Conservation (phyloP, 2,329 filamentous ascomycete species). For the Pyrenophora graminea region DNA sequence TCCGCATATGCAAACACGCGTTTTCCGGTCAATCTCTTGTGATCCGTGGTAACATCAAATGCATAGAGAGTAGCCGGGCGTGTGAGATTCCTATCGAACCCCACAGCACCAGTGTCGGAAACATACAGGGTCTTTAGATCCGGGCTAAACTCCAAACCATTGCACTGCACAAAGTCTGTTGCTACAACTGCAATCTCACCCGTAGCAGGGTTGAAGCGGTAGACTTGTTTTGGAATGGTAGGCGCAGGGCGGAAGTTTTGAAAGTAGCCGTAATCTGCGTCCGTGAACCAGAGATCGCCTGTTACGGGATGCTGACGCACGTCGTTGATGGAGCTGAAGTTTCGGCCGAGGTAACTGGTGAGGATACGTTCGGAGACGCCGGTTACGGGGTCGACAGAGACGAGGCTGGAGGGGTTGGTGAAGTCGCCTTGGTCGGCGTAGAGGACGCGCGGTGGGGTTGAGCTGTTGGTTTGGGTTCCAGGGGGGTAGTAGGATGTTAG, state of each 20-base stretch:
- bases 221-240: conserved; percentile 44
- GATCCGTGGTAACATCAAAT: conserved; percentile 47
- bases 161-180: conserved; percentile 49
- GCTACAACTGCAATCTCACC: conserved; percentile 50
- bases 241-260: conserved; percentile 39
- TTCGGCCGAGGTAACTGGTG: conserved; percentile 54
- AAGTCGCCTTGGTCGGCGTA: conserved; percentile 46
- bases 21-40: conserved; percentile 42
- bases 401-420: conserved; percentile 49
- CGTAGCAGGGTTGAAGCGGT: conserved; percentile 50
- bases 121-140: conserved; percentile 53
- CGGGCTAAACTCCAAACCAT: conserved; percentile 53
- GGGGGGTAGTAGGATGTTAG: conserved; percentile 44
- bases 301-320: conserved; percentile 48
- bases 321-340: conserved; percentile 53
- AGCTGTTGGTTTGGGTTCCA: conserved; percentile 21
- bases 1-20: conserved; percentile 61
- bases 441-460: conserved; percentile 33
- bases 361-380: conserved; percentile 49
- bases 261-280: conserved; percentile 46
- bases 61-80: conserved; percentile 50
- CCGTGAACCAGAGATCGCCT: conserved; percentile 57
- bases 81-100: conserved; percentile 41
- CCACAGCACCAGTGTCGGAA: conserved; percentile 53
- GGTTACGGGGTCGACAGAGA: conserved; percentile 52